Conservation (phyloP, 345 rosid genomes). For the Syzygium aqueum region DNA sequence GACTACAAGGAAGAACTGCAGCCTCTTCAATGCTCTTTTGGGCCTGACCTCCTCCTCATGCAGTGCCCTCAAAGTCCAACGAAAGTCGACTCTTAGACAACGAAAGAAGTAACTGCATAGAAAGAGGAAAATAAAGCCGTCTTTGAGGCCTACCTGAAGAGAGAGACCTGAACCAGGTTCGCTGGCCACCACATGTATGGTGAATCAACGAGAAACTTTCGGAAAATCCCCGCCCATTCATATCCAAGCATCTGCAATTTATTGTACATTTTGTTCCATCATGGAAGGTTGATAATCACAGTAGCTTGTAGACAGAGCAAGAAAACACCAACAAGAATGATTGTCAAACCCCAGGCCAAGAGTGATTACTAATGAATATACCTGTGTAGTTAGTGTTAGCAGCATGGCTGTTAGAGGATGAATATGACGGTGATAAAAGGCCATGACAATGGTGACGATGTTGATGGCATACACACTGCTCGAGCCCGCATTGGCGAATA, state of each 20-base stretch:
- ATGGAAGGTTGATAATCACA: not conserved
- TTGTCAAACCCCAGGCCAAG: too few species aligned
- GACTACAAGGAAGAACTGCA: slow-evolving; percentile 42
- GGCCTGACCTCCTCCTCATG: slow-evolving; percentile 33
- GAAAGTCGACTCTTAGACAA: not conserved
- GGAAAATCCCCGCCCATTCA: slow-evolving; percentile 32
- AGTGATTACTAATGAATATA: not conserved
- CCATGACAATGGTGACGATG: slow-evolving; percentile 28
- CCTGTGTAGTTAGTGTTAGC: slow-evolving; percentile 32
- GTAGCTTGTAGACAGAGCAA: not conserved
- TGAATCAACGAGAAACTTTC: slow-evolving; percentile 30
- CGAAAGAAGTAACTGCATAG: not conserved
- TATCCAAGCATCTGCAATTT: slow-evolving; percentile 12
- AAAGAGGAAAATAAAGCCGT: not conserved
- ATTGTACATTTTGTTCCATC: not conserved
- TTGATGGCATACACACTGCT: slow-evolving; percentile 17
- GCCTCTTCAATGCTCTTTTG: slow-evolving; percentile 32
- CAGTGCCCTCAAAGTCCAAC: slow-evolving; percentile 22
- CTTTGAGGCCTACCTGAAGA: slow-evolving; percentile 18
- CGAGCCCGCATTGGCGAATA: slow-evolving; percentile 36
- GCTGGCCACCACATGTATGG: slow-evolving; percentile 40
- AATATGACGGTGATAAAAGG: slow-evolving; percentile 21
- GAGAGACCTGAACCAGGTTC: slow-evolving; percentile 44
- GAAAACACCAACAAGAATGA: not conserved
- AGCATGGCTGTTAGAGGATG: slow-evolving; percentile 19